phyloP scores from a whole-genome alignment of 441 rosid species.

The Erodium chrysanthum region DNA sequence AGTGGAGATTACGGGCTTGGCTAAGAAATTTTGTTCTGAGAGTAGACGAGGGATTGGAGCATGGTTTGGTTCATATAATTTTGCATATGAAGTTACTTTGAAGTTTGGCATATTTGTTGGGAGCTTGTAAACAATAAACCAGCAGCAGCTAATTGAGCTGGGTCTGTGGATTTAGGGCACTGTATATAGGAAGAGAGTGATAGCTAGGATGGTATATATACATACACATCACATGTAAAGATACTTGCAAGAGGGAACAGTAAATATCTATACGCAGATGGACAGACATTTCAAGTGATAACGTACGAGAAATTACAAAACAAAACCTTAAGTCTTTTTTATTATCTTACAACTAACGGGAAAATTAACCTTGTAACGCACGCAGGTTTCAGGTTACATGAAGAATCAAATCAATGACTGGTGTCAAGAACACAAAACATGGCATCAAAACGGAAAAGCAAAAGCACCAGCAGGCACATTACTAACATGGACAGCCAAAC shows the following conservation, averaged over 20 bases:
- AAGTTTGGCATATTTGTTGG: conserved; percentile 25
- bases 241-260: conserved; percentile 16
- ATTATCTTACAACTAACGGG: neutral
- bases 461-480: conserved; percentile 2
- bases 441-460: conserved; percentile 12
- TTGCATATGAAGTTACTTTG: conserved; percentile 22
- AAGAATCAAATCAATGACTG: conserved; percentile 4
- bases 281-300: no score
- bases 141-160: conserved; percentile 30
- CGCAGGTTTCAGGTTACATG: no score
- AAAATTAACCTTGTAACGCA: neutral
- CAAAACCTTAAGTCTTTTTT: neutral
- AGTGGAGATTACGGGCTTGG: conserved; percentile 18
- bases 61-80: conserved; percentile 19
- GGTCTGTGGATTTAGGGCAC: conserved; percentile 29
- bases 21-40: conserved; percentile 57
- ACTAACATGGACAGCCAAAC: neutral
- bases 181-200: conserved; percentile 41
- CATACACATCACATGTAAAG: conserved; percentile 30
- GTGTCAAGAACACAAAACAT: neutral
- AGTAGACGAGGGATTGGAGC: conserved; percentile 26
- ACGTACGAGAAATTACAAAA: neutral
- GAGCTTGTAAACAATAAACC: conserved; percentile 23
- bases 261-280: conserved; percentile 11
- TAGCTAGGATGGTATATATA: conserved; percentile 28